A percentile compares a stretch with the other conserved stretches of the same genome.
phyloP scores from a whole-genome alignment of 768 basidiomycete genomes.

The Lactarius psammicola region DNA sequence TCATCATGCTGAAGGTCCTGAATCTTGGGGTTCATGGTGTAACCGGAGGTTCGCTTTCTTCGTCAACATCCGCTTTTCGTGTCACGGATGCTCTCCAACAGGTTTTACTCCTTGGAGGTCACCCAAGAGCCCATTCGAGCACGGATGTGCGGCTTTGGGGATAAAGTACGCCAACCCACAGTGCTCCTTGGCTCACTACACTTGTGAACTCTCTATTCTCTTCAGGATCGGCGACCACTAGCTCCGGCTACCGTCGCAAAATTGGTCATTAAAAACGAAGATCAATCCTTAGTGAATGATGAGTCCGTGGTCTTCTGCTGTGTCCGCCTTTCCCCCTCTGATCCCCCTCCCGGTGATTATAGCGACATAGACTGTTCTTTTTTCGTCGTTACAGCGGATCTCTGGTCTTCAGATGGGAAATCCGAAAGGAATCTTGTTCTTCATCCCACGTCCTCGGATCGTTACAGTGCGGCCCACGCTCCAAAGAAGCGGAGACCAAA shows the following conservation, averaged over 20 bases:
- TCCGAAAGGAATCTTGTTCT: constrained; percentile 87
- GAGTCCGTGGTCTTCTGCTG: constrained; percentile 53
- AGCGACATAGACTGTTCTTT: constrained; percentile 87
- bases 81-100: constrained; percentile 33
- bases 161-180: constrained; percentile 61
- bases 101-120: constrained; percentile 81
- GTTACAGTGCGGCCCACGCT: constrained; percentile 54
- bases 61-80: not conserved
- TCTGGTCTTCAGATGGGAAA: constrained; percentile 82
- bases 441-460: constrained; percentile 78
- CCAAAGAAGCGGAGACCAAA: constrained; percentile 35
- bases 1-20: constrained; percentile 41
- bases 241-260: constrained; percentile 89
- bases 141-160: constrained; percentile 95
- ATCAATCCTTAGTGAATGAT: constrained; percentile 65
- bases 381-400: constrained; percentile 88
- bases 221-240: constrained; percentile 85
- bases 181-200: constrained; percentile 13
- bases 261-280: constrained; percentile 69
- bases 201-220: constrained; percentile 22
- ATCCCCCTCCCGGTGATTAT: constrained; percentile 7
- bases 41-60: constrained; percentile 54
- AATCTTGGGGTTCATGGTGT: constrained; percentile 71
- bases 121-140: constrained; percentile 88
- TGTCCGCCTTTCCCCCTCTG: not conserved